Evolutionary conservation across 768 basidiomycete genomes (phyloP).

Genomic region (Rhodosporidiobolus sp.): DNA sequence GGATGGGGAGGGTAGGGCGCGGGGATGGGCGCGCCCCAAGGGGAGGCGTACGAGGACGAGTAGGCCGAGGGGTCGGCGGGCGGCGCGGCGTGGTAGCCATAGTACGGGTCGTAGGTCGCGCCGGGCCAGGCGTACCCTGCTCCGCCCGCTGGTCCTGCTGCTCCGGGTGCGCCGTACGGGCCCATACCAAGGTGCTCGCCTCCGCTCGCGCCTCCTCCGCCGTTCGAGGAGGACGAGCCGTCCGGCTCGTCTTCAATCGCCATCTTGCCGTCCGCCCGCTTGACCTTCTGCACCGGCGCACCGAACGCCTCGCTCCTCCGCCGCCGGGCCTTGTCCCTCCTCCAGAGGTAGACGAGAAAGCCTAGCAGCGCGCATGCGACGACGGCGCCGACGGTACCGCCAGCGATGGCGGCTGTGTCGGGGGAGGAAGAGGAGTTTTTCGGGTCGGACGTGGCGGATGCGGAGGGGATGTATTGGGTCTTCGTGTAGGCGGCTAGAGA

Average conservation of each 20-base stretch:
- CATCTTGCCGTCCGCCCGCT: slow-evolving; percentile 34
- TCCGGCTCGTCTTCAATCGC: slow-evolving; percentile 34
- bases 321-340: slow-evolving; percentile 18
- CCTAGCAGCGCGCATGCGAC: slow-evolving; percentile 21
- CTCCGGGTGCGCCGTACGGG: not conserved
- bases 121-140: not conserved
- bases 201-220: not conserved
- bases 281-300: slow-evolving; percentile 19
- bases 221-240: not conserved
- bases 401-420: slow-evolving; percentile 26
- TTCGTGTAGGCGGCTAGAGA: slow-evolving; percentile 22
- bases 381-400: slow-evolving; percentile 32
- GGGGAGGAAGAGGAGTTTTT: not conserved
- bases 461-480: slow-evolving; percentile 5
- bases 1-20: not conserved
- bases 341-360: slow-evolving; percentile 39
- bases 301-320: slow-evolving; percentile 14
- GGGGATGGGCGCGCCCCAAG: not conserved
- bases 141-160: too few species aligned
- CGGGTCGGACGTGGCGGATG: not conserved
- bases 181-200: not conserved
- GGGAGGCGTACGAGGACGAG: not conserved
- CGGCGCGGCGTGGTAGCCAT: not conserved
- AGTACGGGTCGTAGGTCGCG: slow-evolving; percentile 10
- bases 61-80: not conserved